Conservation (phyloP, 2,329 filamentous ascomycete genomes). For the Elsinoe australis region DNA sequence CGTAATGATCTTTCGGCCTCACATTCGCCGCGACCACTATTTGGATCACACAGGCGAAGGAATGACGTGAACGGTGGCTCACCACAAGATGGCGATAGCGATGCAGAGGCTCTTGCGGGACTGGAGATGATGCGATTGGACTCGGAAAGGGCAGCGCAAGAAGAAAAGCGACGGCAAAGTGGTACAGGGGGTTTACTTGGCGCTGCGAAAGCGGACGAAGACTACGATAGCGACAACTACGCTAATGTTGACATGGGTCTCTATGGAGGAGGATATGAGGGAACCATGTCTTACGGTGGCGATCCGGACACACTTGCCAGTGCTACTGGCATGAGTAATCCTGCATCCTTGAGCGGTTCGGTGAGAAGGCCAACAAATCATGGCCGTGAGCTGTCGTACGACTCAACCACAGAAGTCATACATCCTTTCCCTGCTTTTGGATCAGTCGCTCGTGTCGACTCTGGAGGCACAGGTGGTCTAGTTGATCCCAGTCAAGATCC, state of each 20-base stretch:
- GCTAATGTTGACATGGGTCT: constrained; percentile 62
- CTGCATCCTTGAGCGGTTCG: constrained; percentile 39
- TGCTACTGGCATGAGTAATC: constrained; percentile 31
- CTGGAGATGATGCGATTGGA: constrained; percentile 77
- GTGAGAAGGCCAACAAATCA: constrained; percentile 38
- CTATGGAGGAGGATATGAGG: constrained; percentile 64
- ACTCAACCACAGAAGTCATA: constrained; percentile 40
- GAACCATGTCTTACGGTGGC: constrained; percentile 53
- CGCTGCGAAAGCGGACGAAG: constrained; percentile 36
- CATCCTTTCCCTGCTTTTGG: constrained; percentile 52
- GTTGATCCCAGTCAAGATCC: constrained; percentile 59
- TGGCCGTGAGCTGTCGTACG: constrained; percentile 36
- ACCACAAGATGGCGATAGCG: constrained; percentile 62
- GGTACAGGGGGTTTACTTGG: constrained; percentile 47
- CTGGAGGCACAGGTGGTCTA: constrained; percentile 81
- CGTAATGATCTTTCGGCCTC: neutral
- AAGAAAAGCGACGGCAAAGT: constrained; percentile 52
- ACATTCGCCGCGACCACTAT: constrained; percentile 21
- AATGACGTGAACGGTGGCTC: constrained; percentile 39
- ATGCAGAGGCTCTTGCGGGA: constrained; percentile 79
- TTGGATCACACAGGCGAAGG: constrained; percentile 20
- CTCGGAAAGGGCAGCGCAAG: constrained; percentile 56
- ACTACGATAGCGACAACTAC: constrained; percentile 63
- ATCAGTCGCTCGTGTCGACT: constrained; percentile 67
- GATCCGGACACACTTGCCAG: constrained; percentile 38